Percentiles rank a stretch among this genome's conserved stretches.
These are phyloP conservation scores for Tulasnella sp. DNA, from an alignment of 768 basidiomycete species.

Conservation along the genomic window DNA sequence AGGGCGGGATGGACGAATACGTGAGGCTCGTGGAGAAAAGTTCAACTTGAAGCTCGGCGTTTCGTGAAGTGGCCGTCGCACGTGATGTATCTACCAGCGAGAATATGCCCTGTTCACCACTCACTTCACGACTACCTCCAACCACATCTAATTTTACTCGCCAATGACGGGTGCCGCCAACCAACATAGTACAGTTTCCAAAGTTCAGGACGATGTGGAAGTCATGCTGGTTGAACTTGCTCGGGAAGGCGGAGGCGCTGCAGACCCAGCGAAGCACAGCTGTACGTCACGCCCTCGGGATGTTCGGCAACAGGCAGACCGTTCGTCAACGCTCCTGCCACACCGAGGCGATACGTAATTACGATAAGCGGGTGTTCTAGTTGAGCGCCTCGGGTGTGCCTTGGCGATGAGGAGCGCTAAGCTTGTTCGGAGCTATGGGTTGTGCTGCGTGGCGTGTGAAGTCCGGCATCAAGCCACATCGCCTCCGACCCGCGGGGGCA, in stretches of 20 bases:
- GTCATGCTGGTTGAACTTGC: slow-evolving; percentile 45
- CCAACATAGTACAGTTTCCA: slow-evolving; percentile 42
- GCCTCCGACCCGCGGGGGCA: background rate
- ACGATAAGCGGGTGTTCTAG: background rate
- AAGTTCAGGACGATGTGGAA: slow-evolving; percentile 36
- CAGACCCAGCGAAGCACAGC: background rate
- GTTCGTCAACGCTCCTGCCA: slow-evolving; percentile 61
- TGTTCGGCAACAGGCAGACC: slow-evolving; percentile 40
- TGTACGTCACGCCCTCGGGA: background rate
- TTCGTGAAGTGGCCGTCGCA: background rate
- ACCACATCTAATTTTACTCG: background rate
- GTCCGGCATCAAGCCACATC: background rate
- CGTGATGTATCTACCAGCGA: background rate
- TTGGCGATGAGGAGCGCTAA: background rate
- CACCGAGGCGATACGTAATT: background rate
- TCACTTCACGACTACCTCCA: background rate
- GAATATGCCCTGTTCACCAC: background rate
- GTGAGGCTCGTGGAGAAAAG: slow-evolving; percentile 24
- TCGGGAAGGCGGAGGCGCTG: slow-evolving; percentile 37
- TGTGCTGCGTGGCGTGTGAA: background rate
- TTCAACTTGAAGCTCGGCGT: background rate
- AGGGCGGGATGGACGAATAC: slow-evolving; percentile 27
- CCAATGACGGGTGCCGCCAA: slow-evolving; percentile 12
- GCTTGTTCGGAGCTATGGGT: background rate
- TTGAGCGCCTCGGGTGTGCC: background rate